These are phyloP conservation scores for Penicillium concentricum DNA, from an alignment of 2,329 filamentous ascomycete genomes.

Conservation along the genomic window DNA sequence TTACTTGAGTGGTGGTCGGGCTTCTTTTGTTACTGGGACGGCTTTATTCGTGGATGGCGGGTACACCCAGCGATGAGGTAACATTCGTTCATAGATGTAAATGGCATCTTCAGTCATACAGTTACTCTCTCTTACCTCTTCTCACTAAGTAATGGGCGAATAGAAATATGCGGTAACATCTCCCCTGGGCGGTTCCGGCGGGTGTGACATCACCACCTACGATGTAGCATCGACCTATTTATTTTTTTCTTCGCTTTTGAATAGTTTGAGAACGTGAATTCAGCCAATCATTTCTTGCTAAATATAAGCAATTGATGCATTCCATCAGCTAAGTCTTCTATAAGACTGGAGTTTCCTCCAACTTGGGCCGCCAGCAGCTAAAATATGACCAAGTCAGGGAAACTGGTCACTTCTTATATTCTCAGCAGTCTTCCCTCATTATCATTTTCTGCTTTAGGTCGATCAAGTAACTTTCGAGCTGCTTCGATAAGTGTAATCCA, in stretches of 20 bases:
- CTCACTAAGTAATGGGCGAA: background rate
- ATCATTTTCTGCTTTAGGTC: background rate
- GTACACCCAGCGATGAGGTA: conserved; percentile 15
- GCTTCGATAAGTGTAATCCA: background rate
- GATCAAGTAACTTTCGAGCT: background rate
- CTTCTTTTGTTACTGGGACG: conserved; percentile 21
- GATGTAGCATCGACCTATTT: background rate
- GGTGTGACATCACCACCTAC: conserved; percentile 12
- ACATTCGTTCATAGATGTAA: background rate
- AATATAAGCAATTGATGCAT: background rate
- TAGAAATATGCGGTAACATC: background rate
- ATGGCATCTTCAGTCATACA: background rate
- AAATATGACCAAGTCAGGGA: background rate
- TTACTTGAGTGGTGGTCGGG: conserved; percentile 19
- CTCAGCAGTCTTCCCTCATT: background rate
- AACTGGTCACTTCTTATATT: background rate
- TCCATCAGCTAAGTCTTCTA: background rate
- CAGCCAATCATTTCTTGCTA: background rate
- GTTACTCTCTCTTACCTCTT: background rate
- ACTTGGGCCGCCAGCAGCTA: background rate
- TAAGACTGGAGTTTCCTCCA: background rate
- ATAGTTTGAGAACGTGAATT: background rate
- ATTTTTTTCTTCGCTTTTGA: background rate
- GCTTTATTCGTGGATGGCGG: conserved; percentile 20
- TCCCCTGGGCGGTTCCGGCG: background rate